phyloP scores from a whole-genome alignment of 306 rosid genomes.

The Citrullus colocynthis region DNA sequence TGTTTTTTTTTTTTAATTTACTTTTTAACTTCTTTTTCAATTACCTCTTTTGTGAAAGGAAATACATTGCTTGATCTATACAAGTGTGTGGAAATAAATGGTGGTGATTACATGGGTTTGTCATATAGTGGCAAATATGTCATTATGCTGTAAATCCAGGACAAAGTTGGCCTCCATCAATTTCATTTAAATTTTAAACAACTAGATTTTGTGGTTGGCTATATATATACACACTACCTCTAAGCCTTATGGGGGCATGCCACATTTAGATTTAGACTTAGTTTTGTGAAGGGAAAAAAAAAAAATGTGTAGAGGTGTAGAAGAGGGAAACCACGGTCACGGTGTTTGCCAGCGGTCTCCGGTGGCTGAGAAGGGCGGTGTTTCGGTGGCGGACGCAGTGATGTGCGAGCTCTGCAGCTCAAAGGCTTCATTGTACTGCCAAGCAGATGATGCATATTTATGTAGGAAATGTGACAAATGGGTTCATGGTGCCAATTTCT shows the following conservation, averaged over 20 bases:
- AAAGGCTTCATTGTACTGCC: constrained; percentile 55
- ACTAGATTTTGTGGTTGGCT: background rate
- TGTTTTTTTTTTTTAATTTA: background rate
- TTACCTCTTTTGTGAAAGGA: background rate
- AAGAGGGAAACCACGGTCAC: constrained; percentile 11
- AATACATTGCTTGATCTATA: background rate
- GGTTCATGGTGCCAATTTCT: constrained; percentile 76
- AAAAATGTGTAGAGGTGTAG: constrained; percentile 57
- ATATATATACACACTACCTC: constrained; percentile 4
- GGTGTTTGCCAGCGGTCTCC: constrained; percentile 11
- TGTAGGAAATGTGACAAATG: constrained; percentile 55
- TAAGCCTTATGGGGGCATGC: background rate
- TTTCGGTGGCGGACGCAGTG: background rate
- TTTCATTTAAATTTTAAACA: background rate
- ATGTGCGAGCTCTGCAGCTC: constrained; percentile 53
- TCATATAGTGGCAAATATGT: constrained; percentile 26
- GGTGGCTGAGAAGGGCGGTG: constrained; percentile 1
- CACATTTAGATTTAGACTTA: background rate
- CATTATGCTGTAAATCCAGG: constrained; percentile 24
- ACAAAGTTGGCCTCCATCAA: constrained; percentile 17
- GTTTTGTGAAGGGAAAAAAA: background rate
- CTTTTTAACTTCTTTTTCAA: background rate
- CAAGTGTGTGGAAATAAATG: background rate
- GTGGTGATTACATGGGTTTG: constrained; percentile 11
- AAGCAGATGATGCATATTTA: constrained; percentile 59